Evolutionary conservation across 2,329 filamentous ascomycete genomes (phyloP), one percentile per base, ranked within the genome.

Genomic region (Cladosporium sp.): DNA sequence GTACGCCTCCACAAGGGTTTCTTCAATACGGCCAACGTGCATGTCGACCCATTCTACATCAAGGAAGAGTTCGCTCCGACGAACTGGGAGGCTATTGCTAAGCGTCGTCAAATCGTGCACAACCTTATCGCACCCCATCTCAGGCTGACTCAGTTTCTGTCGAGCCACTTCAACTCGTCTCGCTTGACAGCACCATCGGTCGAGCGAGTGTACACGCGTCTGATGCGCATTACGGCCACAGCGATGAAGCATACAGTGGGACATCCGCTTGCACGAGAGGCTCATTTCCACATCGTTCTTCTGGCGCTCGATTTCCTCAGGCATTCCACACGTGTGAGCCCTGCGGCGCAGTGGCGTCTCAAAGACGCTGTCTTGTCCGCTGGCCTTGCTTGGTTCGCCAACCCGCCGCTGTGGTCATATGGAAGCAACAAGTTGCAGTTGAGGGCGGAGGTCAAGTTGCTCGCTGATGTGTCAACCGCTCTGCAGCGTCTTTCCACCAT

Each of bases 21-120:
- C 18, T 99, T 99, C 71, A 88, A 85, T 64, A 75, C 80, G 29
- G 72, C 75, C 7, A 80, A 95, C 60, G 77, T 80, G 72, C 87
- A 91, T 58, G 76, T 82, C 1, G 91, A 99, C 64, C 91, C 95
- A 0, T 95, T 99, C 70, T 93, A 90, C 60, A 73, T 90, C 30
- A 92, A 86, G 63, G 85, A 93, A 66, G 93, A 99, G 64, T 95
- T 96, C 63, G 88, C 92, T 4, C 92, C 93, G 1, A 95, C 88
- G 50, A 90, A 96, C 64, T 85, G 88, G 61, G 82, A 84, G 51
- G 73, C 80, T 12, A 75, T 96, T 56, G 78, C 83, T 13, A 89
- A 85, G 68, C 81, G 84, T 47, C 89, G 92, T 63, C 86, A 93
- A 60, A 73, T 80, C 22, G 85, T 90, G 2, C 88, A 95, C 61